A percentile compares a stretch with the other conserved stretches of the same genome.
phyloP scores from a whole-genome alignment of 805 yeast species.

The Yamadazyma sp. region DNA sequence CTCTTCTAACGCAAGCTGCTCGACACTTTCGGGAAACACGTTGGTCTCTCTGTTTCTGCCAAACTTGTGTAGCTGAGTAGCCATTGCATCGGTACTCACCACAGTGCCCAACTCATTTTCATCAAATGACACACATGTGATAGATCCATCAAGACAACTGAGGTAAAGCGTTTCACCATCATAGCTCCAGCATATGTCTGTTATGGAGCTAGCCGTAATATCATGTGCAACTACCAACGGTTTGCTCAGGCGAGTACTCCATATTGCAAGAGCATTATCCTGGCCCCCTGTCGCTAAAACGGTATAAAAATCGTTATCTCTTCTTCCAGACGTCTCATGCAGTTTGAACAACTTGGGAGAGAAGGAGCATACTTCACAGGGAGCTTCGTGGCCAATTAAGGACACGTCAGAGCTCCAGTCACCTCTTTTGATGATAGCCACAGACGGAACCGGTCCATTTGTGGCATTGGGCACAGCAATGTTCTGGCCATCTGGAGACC shows the following conservation, averaged over 20 bases:
- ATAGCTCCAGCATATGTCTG: constrained; percentile 89
- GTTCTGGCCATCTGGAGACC: constrained; percentile 91
- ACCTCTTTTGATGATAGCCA: constrained; percentile 72
- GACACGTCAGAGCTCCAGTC: constrained; percentile 76
- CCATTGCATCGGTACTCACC: constrained; percentile 62
- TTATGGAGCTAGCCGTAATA: constrained; percentile 71
- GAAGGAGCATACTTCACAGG: constrained; percentile 77
- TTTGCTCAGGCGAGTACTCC: constrained; percentile 76
- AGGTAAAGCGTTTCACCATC: constrained; percentile 72
- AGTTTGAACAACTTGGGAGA: constrained; percentile 60
- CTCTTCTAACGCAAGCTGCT: constrained; percentile 74
- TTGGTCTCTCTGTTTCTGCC: constrained; percentile 86
- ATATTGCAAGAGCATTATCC: constrained; percentile 81
- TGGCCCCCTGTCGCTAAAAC: constrained; percentile 96
- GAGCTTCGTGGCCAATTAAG: constrained; percentile 80
- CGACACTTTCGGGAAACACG: constrained; percentile 83
- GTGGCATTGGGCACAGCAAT: constrained; percentile 85
- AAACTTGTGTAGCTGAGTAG: constrained; percentile 70
- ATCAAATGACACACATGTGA: constrained; percentile 66
- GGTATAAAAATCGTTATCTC: constrained; percentile 50
- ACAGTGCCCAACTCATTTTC: constrained; percentile 61
- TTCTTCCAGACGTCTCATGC: constrained; percentile 6
- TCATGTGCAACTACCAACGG: constrained; percentile 83
- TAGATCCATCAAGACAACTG: constrained; percentile 82
- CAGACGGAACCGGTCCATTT: constrained; percentile 77